Evolutionary conservation across 257 asterid species (phyloP).

Genomic region (Ballota nigra): DNA sequence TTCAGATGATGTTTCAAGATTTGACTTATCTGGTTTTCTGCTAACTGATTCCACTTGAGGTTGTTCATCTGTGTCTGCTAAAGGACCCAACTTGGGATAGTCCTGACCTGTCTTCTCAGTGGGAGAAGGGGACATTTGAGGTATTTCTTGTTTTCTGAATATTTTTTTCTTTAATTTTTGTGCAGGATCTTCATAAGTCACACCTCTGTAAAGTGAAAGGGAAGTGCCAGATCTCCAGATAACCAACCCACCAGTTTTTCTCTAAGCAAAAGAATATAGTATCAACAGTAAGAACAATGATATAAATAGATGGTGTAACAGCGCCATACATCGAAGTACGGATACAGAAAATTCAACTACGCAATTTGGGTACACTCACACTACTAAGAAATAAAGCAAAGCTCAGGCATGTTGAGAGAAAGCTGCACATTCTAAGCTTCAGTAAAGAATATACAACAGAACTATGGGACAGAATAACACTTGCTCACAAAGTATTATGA

Average conservation of each 20-base stretch:
- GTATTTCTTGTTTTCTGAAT: constrained; percentile 37
- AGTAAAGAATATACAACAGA: neutral
- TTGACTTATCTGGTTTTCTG: constrained; percentile 24
- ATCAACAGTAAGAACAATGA: constrained; percentile 15
- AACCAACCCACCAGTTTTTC: constrained; percentile 95
- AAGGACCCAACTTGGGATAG: constrained; percentile 26
- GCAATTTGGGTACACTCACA: neutral
- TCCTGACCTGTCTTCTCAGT: constrained; percentile 26
- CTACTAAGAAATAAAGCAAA: constrained; percentile 10
- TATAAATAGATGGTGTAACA: neutral
- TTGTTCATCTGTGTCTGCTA: constrained; percentile 23
- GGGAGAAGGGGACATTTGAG: constrained; percentile 31
- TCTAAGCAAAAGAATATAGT: constrained; percentile 45
- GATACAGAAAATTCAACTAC: neutral
- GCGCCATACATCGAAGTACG: no score
- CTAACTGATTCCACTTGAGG: constrained; percentile 32
- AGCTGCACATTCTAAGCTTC: neutral
- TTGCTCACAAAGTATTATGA: neutral
- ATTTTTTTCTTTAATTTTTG: constrained; percentile 37
- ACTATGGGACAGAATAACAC: constrained; percentile 9
- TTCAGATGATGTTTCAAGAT: constrained; percentile 42
- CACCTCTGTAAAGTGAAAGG: constrained; percentile 80
- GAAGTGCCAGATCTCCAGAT: constrained; percentile 98
- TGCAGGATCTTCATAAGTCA: constrained; percentile 53
- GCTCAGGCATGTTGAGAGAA: neutral